Evolutionary conservation across 305 asterid genomes (phyloP).

Genomic region (Vinca major): DNA sequence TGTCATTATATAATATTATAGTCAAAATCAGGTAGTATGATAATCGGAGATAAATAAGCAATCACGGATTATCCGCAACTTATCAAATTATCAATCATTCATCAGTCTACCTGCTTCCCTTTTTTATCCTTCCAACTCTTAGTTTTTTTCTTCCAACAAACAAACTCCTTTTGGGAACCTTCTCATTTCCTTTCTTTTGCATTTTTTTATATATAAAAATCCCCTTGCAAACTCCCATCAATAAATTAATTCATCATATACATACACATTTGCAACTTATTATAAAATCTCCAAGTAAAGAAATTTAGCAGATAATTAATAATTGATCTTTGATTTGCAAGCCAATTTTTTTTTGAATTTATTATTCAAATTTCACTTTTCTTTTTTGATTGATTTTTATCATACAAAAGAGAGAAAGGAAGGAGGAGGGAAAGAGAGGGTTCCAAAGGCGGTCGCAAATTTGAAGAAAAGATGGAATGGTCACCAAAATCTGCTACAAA

Average conservation of each 20-base stretch:
- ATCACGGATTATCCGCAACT: constrained; percentile 1
- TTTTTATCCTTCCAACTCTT: background rate
- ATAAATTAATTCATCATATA: too few species aligned
- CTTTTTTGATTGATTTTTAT: background rate
- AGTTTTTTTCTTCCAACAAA: too few species aligned
- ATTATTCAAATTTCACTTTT: too few species aligned
- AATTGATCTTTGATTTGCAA: too few species aligned
- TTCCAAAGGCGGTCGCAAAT: background rate
- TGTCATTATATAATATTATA: too few species aligned
- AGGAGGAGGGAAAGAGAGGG: background rate
- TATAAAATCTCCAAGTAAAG: too few species aligned
- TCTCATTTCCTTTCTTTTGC: background rate
- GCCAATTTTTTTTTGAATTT: too few species aligned
- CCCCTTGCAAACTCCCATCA: background rate
- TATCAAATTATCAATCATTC: background rate
- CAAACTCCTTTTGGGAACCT: background rate
- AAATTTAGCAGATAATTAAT: too few species aligned
- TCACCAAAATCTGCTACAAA: constrained; percentile 45
- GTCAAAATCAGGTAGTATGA: too few species aligned
- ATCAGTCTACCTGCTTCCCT: too few species aligned
- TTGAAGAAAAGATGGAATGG: constrained; percentile 36
- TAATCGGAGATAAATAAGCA: too few species aligned
- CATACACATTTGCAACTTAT: too few species aligned
- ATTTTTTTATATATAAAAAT: background rate
- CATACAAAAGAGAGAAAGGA: background rate